phyloP scores from a whole-genome alignment of 768 basidiomycete genomes.

The Boletus rufocinnamomeus region DNA sequence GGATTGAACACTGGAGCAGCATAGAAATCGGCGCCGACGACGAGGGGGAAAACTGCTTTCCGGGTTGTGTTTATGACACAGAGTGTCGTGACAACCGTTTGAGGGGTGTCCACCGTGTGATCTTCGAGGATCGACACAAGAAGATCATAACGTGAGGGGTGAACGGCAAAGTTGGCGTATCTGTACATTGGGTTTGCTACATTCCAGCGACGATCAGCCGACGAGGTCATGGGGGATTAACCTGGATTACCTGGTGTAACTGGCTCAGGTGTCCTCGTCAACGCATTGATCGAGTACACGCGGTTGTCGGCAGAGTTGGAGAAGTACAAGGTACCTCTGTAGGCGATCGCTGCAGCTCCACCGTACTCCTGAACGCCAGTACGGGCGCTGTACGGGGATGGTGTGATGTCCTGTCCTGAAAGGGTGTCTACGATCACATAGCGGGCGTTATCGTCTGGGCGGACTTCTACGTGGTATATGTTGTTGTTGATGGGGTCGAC shows the following conservation, averaged over 20 bases:
- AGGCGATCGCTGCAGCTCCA: conserved; percentile 58
- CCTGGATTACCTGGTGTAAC: conserved; percentile 60
- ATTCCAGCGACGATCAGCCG: conserved; percentile 4
- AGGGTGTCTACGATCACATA: conserved; percentile 56
- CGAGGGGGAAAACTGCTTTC: conserved; percentile 47
- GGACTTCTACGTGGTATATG: conserved; percentile 59
- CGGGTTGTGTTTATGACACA: conserved; percentile 52
- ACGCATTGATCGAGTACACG: conserved; percentile 44
- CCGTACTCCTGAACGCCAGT: conserved; percentile 73
- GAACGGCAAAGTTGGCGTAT: conserved; percentile 63
- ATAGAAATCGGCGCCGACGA: conserved; percentile 71
- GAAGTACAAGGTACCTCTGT: conserved; percentile 56
- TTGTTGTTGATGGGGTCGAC: conserved; percentile 50
- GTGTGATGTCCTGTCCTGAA: conserved; percentile 51
- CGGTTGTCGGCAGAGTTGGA: conserved; percentile 55
- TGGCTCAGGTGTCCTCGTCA: conserved; percentile 39
- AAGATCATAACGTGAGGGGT: conserved; percentile 57
- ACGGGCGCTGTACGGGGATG: conserved; percentile 54
- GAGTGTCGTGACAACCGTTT: conserved; percentile 51
- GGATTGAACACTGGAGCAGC: conserved; percentile 55
- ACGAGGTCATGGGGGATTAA: background rate
- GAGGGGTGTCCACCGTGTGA: conserved; percentile 50
- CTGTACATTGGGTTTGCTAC: conserved; percentile 41
- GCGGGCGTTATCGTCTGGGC: conserved; percentile 59
- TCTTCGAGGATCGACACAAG: conserved; percentile 70